Conservation (phyloP, 495 filamentous ascomycete species). For the Cenococcum geophilum region DNA sequence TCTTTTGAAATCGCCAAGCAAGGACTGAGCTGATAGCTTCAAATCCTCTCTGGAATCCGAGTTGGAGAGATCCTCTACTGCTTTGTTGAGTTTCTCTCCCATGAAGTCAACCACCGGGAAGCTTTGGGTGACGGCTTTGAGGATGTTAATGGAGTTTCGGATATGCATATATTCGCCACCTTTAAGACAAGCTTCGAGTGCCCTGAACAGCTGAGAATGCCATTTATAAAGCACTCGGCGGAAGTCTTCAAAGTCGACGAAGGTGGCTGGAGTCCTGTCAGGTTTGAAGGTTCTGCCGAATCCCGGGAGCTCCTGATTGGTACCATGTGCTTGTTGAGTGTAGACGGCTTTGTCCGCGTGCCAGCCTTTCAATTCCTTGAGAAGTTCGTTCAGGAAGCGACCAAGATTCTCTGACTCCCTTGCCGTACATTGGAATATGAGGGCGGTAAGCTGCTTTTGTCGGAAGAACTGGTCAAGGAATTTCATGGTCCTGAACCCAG, state of each 20-base stretch:
- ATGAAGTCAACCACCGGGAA: conserved; percentile 90
- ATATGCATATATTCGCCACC: conserved; percentile 96
- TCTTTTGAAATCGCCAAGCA: conserved; percentile 75
- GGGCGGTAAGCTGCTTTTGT: conserved; percentile 64
- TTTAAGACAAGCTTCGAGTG: conserved; percentile 70
- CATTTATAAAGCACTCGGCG: conserved; percentile 78
- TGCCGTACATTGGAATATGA: conserved; percentile 82
- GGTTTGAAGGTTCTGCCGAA: conserved; percentile 59
- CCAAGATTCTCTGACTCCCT: conserved; percentile 88
- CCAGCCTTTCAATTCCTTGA: conserved; percentile 75
- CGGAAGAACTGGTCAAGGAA: conserved; percentile 80
- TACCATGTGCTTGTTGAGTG: conserved; percentile 69
- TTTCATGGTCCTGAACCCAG: conserved; percentile 80
- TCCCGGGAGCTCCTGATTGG: conserved; percentile 50
- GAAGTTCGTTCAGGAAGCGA: conserved; percentile 73
- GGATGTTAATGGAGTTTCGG: conserved; percentile 85
- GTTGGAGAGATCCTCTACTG: conserved; percentile 58
- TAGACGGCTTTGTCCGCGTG: conserved; percentile 70
- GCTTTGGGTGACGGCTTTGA: conserved; percentile 68
- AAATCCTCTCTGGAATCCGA: conserved; percentile 79
- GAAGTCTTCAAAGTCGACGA: conserved; percentile 80
- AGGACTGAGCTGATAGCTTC: conserved; percentile 78
- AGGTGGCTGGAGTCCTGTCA: conserved; percentile 54
- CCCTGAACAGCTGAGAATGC: conserved; percentile 71
- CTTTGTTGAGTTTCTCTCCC: conserved; percentile 61